Conservation (phyloP, 805 yeast genomes). For the Wickerhamiella alocasiicola region DNA sequence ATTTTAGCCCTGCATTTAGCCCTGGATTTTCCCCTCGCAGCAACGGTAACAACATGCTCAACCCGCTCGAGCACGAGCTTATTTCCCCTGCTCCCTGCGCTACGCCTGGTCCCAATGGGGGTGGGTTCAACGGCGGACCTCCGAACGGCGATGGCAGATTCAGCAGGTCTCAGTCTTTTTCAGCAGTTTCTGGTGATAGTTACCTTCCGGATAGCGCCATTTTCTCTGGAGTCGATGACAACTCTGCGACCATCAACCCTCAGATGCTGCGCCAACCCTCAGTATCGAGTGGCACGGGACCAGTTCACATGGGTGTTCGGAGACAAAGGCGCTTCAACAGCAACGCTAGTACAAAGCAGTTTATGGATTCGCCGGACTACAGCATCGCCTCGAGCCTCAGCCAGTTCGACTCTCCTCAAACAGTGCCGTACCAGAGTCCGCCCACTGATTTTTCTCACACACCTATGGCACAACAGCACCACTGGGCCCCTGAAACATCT, state of each 20-base stretch:
- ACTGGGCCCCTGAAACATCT: background rate
- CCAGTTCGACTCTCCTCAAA: conserved; percentile 9
- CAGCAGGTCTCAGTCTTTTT: conserved; percentile 35
- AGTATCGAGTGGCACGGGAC: background rate
- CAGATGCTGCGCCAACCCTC: conserved; percentile 5
- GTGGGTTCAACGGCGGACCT: conserved; percentile 14
- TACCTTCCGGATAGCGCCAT: conserved; percentile 31
- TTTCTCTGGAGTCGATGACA: conserved; percentile 32
- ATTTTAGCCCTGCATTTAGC: conserved; percentile 3
- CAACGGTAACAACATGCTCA: conserved; percentile 7
- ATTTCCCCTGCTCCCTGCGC: conserved; percentile 9
- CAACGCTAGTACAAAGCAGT: conserved; percentile 4
- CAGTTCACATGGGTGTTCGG: conserved; percentile 8
- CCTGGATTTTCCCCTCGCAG: conserved; percentile 1
- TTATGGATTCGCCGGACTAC: conserved; percentile 8
- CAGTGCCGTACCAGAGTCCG: conserved; percentile 7
- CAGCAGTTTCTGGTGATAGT: conserved; percentile 49
- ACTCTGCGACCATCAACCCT: conserved; percentile 12
- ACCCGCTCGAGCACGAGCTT: conserved; percentile 19
- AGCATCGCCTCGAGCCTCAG: conserved; percentile 1
- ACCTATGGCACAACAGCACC: conserved; percentile 8
- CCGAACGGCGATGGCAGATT: no score
- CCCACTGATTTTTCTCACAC: conserved; percentile 5
- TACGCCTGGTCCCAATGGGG: conserved; percentile 14
- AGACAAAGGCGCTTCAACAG: conserved; percentile 6